Conservation (phyloP, 345 rosid genomes). For the Euclidium syriacum region DNA sequence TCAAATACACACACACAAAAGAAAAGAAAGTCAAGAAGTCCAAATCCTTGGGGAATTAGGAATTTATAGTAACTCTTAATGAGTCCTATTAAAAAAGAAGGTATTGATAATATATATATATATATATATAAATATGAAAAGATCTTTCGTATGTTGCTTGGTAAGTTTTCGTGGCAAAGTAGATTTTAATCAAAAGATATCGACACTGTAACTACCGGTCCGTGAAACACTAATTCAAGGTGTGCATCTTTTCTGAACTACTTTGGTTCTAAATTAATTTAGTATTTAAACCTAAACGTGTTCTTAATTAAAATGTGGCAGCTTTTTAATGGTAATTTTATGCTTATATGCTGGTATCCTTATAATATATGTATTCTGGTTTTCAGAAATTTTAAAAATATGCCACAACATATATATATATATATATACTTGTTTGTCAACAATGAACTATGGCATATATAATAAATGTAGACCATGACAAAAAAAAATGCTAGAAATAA, state of each 20-base stretch:
- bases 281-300: neutral
- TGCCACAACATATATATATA: neutral
- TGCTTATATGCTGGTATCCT: too few species aligned
- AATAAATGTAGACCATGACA: too few species aligned
- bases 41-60: neutral
- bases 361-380: too few species aligned
- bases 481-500: too few species aligned
- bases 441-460: too few species aligned
- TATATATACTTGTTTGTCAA: too few species aligned
- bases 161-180: neutral
- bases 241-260: neutral
- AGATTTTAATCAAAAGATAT: conserved; percentile 4
- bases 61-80: neutral
- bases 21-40: neutral
- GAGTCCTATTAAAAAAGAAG: neutral
- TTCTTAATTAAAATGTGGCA: neutral
- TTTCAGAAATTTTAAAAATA: neutral
- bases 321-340: neutral
- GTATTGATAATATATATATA: neutral
- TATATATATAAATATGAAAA: neutral
- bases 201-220: neutral
- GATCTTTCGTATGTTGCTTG: neutral
- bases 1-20: neutral
- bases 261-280: neutral
- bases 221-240: neutral